Conservation (phyloP, 306 rosid species). For the Pyrus communis region DNA sequence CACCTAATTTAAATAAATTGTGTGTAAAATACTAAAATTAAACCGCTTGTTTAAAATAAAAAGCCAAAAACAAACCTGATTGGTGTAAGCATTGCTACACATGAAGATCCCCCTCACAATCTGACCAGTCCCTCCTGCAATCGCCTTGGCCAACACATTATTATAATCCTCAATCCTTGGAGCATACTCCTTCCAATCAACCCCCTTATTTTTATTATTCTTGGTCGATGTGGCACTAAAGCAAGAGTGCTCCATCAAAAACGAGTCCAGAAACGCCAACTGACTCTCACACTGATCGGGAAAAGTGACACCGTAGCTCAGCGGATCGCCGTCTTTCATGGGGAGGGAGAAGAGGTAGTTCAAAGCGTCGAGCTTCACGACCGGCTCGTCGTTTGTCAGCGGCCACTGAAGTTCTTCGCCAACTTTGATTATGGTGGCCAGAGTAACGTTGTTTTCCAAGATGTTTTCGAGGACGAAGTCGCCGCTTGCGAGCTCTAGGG, state of each 20-base stretch:
- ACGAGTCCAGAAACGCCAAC: slow-evolving; percentile 54
- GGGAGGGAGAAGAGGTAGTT: slow-evolving; percentile 71
- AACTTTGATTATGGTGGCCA: slow-evolving; percentile 66
- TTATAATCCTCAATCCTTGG: slow-evolving; percentile 81
- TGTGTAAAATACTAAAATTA: no score
- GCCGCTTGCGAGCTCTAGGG: slow-evolving; percentile 54
- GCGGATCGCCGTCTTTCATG: slow-evolving; percentile 72
- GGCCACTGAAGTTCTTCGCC: slow-evolving; percentile 86
- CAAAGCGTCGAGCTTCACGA: slow-evolving; percentile 62
- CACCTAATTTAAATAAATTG: no score
- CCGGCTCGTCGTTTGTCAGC: slow-evolving; percentile 94
- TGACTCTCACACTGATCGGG: slow-evolving; percentile 31
- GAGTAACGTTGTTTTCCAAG: slow-evolving; percentile 47
- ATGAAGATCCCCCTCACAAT: slow-evolving; percentile 83
- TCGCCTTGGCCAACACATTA: slow-evolving; percentile 63
- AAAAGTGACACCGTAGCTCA: slow-evolving; percentile 84
- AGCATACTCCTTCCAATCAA: slow-evolving; percentile 93
- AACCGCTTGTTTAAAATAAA: background rate
- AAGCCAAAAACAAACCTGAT: slow-evolving; percentile 46
- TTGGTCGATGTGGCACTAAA: slow-evolving; percentile 39
- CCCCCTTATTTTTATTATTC: slow-evolving; percentile 17
- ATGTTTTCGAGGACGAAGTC: slow-evolving; percentile 56
- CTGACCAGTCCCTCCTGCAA: slow-evolving; percentile 92
- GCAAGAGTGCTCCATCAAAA: slow-evolving; percentile 63
- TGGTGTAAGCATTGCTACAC: slow-evolving; percentile 86